Conservation (phyloP, 2,329 filamentous ascomycete genomes). For the Fusarium brachygibbosum region DNA sequence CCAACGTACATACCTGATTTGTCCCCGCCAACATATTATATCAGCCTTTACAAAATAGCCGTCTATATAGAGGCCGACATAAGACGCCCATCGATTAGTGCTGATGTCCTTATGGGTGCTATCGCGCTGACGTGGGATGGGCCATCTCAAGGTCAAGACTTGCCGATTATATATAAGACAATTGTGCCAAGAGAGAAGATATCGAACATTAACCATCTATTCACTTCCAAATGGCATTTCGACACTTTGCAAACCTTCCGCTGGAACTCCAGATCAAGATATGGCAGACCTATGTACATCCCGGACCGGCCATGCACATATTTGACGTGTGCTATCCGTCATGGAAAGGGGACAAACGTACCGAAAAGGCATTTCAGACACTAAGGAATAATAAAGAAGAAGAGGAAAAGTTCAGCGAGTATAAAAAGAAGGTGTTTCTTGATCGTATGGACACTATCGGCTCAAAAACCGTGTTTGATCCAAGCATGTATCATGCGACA, state of each 20-base stretch:
- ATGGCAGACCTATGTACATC: constrained; percentile 37
- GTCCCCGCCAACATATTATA: not conserved
- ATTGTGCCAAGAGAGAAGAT: not conserved
- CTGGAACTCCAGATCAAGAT: constrained; percentile 45
- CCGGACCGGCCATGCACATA: constrained; percentile 47
- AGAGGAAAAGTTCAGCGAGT: constrained; percentile 15
- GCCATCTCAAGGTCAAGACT: not conserved
- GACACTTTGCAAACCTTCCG: constrained; percentile 39
- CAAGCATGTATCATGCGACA: constrained; percentile 38
- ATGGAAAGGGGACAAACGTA: constrained; percentile 29
- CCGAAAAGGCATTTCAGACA: constrained; percentile 31
- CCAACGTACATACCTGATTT: constrained; percentile 2
- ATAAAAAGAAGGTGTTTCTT: constrained; percentile 41
- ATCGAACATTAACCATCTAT: not conserved
- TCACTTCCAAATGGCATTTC: constrained; percentile 40
- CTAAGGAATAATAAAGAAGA: constrained; percentile 1
- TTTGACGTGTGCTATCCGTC: constrained; percentile 50
- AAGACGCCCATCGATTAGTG: constrained; percentile 15
- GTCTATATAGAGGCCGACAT: constrained; percentile 2
- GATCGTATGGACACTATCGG: constrained; percentile 28
- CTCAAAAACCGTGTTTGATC: constrained; percentile 8
- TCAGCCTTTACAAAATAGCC: not conserved
- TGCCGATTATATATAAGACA: not conserved
- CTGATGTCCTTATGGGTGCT: constrained; percentile 12
- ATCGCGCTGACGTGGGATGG: constrained; percentile 19